Evolutionary conservation across 768 basidiomycete genomes (phyloP).

Genomic region (Collybia mongolica): DNA sequence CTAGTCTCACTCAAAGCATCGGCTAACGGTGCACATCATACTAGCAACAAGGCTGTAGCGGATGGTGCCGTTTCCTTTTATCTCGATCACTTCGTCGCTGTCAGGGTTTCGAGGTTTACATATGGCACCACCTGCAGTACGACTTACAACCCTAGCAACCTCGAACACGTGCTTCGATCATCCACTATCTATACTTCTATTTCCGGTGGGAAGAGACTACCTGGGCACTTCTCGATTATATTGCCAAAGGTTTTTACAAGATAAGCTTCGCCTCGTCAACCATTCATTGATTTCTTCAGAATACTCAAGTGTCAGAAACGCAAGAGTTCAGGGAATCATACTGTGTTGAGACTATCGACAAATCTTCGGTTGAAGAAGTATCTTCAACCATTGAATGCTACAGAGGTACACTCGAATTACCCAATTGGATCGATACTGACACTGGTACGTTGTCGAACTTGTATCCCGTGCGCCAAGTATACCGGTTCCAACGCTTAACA

Average conservation of each 20-base stretch:
- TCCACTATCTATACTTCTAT: constrained; percentile 3
- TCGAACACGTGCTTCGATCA: constrained; percentile 17
- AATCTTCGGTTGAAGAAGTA: constrained; percentile 5
- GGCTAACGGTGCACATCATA: not conserved
- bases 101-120: constrained; percentile 22
- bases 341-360: constrained; percentile 1
- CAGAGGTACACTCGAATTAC: constrained; percentile 14
- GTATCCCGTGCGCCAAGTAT: not conserved
- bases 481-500: not conserved
- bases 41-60: constrained; percentile 29
- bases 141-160: constrained; percentile 13
- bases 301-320: constrained; percentile 30
- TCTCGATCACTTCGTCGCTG: constrained; percentile 22
- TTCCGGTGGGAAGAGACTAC: constrained; percentile 12
- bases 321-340: constrained; percentile 21
- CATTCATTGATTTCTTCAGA: constrained; percentile 19
- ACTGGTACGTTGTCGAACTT: constrained; percentile 10
- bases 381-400: constrained; percentile 19
- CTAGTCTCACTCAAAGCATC: not conserved
- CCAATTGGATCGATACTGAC: constrained; percentile 25
- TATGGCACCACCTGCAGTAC: constrained; percentile 21
- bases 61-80: constrained; percentile 29
- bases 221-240: constrained; percentile 21
- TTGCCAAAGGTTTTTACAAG: constrained; percentile 12
- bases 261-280: too few species aligned